Base-by-base conservation (phyloP, 345 rosid genomes). In the Cardiospermum halicacabum region DNA sequence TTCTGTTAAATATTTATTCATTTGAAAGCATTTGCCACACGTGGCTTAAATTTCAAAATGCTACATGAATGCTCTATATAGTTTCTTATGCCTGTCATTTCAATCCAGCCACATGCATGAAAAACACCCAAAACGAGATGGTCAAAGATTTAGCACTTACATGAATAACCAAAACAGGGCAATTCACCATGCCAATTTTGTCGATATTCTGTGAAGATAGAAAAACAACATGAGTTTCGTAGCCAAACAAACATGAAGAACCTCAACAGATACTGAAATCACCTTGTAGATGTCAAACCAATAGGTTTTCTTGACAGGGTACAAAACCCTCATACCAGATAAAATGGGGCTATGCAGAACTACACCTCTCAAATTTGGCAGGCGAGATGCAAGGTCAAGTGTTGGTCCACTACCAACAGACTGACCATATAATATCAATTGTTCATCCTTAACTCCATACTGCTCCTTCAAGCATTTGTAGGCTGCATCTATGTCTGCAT, bases 371-470 rank as follows among this genome's bases (percentile, higher is more conserved):
- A 94, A 77, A 75, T 84, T 81, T 67, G 94, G 81, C 36, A 87
- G 67, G 7, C 92, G 95, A 0, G 97, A 90, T 60, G 97, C 96
- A 0, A 94, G 88, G 78, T 94, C 99, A 69, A 91, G 78, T 2
- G 99, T 94, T 0, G 97, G 99, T 65, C 99, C 99, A 68, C 96
- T 90, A 57, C 99, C 99, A 62, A 94, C 99, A 65, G 99, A 94
- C 73, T 94, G 99, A 26, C 99, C 99, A 53, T 88, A 94, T 60
- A 90, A 70, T 74, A 94, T 94, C 66, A 90, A 69, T 65, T 90
- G 88, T 53, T 94, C 99, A 70, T 94, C 97, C 72, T 82, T 82
- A 19, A 94, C 83, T 25, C 91, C 97, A 69, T 86, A 94, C 36
- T 80, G 84, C 54, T 94, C 99, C 76, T 72, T 85, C 54, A 94